Base-by-base conservation (phyloP, 208 protist genomes). In the Porcisia deanei region DNA sequence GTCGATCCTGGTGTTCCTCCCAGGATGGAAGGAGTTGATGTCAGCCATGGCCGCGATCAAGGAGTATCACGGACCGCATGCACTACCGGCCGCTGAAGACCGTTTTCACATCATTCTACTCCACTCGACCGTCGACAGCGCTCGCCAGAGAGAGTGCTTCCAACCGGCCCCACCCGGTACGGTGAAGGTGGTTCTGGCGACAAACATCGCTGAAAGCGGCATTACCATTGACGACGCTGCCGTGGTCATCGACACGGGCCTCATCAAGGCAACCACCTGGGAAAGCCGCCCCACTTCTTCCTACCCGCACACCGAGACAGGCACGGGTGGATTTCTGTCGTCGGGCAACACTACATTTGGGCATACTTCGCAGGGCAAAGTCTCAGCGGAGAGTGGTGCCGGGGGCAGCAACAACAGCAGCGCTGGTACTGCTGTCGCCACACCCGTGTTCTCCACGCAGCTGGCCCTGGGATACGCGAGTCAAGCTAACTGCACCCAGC, bases 1-100 rank as follows among this genome's bases (percentile, higher is more conserved):
- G 75, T 99, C 99, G 70, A 97, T 99, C 69, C 93, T 99, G 10
- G 82, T 99, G 1, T 99, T 99, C 81, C 87, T 99, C 2, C 99
- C 99, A 1, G 99, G 99, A 52, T 98, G 99, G 92, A 95, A 98
- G 79, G 99, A 99, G 70, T 98, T 99, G 60, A 12, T 86, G 85
- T 59, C 88, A 74, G 80, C 88, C 60, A 81, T 84, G 68, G 47
- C 88, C 78, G 81, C 97, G 76, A 83, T 94, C 75, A 88, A 90
- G 64, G 68, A 78, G 85, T 80, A 76, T 63, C 5, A 14, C 41
- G 71, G 82, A 22, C 61, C 69, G 12, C 74, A 45, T 34, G 63
- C 49, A 30, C 39, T 65, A 39, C 39, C 54, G 43, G 49, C 47
- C 5, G 58, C 18, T 1, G 54, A 12, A 2, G 9, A 79, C 47